Percentiles rank a stretch among this genome's conserved stretches.
These are phyloP conservation scores for Mucor saturninus DNA, from an alignment of 371 early-diverging fungal species.

Conservation along the genomic window DNA sequence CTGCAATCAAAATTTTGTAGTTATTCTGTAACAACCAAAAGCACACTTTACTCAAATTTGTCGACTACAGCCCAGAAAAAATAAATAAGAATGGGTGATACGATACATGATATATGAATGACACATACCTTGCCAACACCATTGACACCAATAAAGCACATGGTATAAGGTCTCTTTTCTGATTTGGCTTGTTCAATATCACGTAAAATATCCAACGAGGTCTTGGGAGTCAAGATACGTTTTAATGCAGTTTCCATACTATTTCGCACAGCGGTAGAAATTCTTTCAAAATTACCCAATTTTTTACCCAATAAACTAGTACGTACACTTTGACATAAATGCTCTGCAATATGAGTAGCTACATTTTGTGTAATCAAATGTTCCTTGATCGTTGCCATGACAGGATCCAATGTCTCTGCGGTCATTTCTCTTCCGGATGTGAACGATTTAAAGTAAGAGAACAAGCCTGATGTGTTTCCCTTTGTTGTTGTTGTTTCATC, in stretches of 20 bases:
- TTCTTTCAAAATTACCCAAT: constrained; percentile 75
- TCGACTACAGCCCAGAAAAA: constrained; percentile 62
- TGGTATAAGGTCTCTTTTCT: constrained; percentile 82
- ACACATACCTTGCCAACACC: constrained; percentile 86
- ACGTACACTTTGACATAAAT: constrained; percentile 82
- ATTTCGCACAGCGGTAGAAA: constrained; percentile 72
- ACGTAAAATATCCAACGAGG: constrained; percentile 95
- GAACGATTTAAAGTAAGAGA: constrained; percentile 71
- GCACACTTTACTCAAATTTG: constrained; percentile 97
- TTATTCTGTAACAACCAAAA: constrained; percentile 98
- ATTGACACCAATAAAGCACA: constrained; percentile 98
- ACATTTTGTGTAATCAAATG: constrained; percentile 94
- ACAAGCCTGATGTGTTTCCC: constrained; percentile 41
- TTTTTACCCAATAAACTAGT: constrained; percentile 81
- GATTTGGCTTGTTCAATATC: constrained; percentile 82
- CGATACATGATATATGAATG: background rate
- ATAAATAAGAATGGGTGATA: too few species aligned
- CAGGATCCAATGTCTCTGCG: constrained; percentile 70
- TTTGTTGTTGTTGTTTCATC: background rate
- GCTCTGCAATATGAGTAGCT: constrained; percentile 88
- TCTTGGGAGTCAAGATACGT: constrained; percentile 89
- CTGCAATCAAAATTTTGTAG: constrained; percentile 94
- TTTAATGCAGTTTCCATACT: constrained; percentile 83
- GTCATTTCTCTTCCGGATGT: constrained; percentile 71
- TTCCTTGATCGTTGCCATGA: constrained; percentile 83